Conservation (phyloP, 352 stramenopile species). For the Globisporangium spiculum region DNA sequence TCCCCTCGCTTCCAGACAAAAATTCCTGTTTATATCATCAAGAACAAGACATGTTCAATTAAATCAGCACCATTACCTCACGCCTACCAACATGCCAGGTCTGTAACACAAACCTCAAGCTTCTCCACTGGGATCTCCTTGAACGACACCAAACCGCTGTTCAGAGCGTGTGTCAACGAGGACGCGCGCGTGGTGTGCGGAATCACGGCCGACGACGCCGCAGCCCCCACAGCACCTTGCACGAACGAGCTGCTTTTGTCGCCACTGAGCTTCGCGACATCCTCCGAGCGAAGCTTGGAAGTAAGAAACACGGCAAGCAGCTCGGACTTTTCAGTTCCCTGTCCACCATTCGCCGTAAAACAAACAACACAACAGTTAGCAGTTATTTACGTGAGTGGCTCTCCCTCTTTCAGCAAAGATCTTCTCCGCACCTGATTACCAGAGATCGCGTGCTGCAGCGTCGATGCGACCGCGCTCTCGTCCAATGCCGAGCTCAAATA, state of each 20-base stretch:
- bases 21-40: constrained; percentile 4
- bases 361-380: not conserved
- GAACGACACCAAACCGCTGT: constrained; percentile 1
- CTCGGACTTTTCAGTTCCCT: constrained; percentile 27
- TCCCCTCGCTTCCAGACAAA: constrained; percentile 14
- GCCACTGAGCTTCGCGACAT: constrained; percentile 40
- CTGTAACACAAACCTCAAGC: constrained; percentile 13
- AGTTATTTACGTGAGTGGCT: not conserved
- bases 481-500: constrained; percentile 52
- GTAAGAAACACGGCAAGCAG: constrained; percentile 61
- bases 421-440: constrained; percentile 4
- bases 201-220: constrained; percentile 63
- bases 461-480: constrained; percentile 30
- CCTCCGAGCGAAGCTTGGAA: constrained; percentile 35
- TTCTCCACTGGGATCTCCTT: constrained; percentile 24
- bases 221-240: constrained; percentile 37
- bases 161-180: constrained; percentile 28
- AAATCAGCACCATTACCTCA: not conserved
- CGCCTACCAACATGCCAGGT: not conserved
- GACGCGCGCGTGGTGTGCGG: constrained; percentile 63
- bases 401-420: not conserved
- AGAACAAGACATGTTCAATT: not conserved
- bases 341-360: not conserved
- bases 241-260: constrained; percentile 34
- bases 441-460: constrained; percentile 21